Evolutionary conservation across 768 basidiomycete genomes (phyloP), one percentile per base, ranked within the genome.

Genomic region (Fomitopsis serialis): DNA sequence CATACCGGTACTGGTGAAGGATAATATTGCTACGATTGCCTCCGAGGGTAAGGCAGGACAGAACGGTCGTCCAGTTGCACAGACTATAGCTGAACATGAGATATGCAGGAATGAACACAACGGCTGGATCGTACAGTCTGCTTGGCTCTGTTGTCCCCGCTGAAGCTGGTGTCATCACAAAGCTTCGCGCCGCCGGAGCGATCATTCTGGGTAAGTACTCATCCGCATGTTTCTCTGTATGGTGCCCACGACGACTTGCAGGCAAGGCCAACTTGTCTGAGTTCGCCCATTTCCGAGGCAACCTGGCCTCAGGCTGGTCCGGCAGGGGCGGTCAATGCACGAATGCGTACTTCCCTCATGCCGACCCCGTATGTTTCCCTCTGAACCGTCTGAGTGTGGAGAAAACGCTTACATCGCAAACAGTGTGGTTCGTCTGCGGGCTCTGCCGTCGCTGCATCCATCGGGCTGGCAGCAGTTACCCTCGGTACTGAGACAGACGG

Each of bases 401-500:
- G n/a, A n/a, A n/a, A n/a, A n/a, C n/a, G n/a, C n/a, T n/a, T n/a
- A n/a, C n/a, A n/a, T n/a, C n/a, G n/a, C n/a, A n/a, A n/a, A n/a
- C 10, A 46, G 68, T 63, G 10, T 25, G 74, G 73, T 24, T 72
- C 72, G 15, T 74, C 72, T 42, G 69, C 74, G 4, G 78, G 78
- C 24, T 74, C 74, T 53, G 77, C 70, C 5, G 66, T 72, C 24
- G 58, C 68, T 13, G 58, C 68, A 17, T 63, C 77, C 7, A 56
- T 78, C 35, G 76, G 78, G 21, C 69, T 79, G 32, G 68, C 68
- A 6, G 65, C 74, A 1, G 74, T 62, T 1, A 59, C 72, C n/a
- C 64, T 79, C 19, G 77, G 78, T 6, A 72, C 71, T 0, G 78
- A 78, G 57, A 78, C 73, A 2, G 68, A 73, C 49, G 77, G 79